Percentiles rank a stretch among this genome's conserved stretches.
Evolutionary conservation across 352 stramenopile genomes (phyloP).

Genomic region (Globisporangium uncinulatum): DNA sequence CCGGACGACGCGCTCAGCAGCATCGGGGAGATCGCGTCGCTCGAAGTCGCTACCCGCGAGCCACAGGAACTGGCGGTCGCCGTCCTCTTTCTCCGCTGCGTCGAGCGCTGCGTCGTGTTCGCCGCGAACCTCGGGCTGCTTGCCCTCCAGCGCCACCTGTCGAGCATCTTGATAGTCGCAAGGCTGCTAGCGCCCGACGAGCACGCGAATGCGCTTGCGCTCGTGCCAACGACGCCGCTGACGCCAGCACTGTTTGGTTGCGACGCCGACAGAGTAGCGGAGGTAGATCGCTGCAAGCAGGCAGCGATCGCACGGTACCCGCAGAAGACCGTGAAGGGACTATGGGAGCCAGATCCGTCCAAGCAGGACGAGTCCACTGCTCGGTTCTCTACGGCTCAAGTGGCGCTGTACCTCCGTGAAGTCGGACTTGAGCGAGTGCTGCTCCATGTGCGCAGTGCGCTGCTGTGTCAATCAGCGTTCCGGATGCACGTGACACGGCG

Average conservation of each 20-base stretch:
- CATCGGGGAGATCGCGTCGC: constrained; percentile 52
- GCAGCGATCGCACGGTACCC: constrained; percentile 34
- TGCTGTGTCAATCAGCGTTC: constrained; percentile 44
- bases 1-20: constrained; percentile 60
- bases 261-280: background rate
- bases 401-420: constrained; percentile 64
- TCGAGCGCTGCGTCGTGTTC: constrained; percentile 56
- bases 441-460: constrained; percentile 35
- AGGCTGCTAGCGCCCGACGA: constrained; percentile 1
- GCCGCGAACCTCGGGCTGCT: constrained; percentile 48
- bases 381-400: constrained; percentile 48
- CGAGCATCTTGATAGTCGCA: constrained; percentile 19
- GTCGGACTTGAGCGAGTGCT: constrained; percentile 52
- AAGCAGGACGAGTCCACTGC: background rate
- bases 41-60: constrained; percentile 33
- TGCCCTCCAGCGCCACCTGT: constrained; percentile 47
- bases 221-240: constrained; percentile 21
- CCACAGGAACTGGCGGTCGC: constrained; percentile 44
- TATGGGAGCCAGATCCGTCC: constrained; percentile 52
- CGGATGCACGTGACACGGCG: constrained; percentile 50
- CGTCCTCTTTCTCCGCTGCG: constrained; percentile 25
- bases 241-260: background rate
- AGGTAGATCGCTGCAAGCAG: constrained; percentile 19
- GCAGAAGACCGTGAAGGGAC: constrained; percentile 28
- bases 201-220: background rate